These are phyloP conservation scores for Senna tora DNA, from an alignment of 306 rosid species.

Conservation along the genomic window DNA sequence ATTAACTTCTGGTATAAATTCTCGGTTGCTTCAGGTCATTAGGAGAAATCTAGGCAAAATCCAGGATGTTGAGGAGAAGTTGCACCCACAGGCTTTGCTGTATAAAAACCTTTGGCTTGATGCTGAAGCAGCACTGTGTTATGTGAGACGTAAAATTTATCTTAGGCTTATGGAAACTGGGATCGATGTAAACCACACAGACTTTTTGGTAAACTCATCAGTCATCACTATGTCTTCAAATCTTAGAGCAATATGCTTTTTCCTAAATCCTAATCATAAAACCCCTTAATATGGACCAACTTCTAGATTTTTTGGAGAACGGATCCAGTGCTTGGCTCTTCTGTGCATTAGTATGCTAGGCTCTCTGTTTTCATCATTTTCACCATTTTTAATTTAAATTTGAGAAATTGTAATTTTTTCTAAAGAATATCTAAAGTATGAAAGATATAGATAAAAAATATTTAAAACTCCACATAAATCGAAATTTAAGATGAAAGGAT, in stretches of 20 bases:
- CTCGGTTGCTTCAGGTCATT: slow-evolving; percentile 47
- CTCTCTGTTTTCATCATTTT: too few species aligned
- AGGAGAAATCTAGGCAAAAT: slow-evolving; percentile 45
- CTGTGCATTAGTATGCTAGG: too few species aligned
- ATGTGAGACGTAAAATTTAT: slow-evolving; percentile 49
- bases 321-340: too few species aligned
- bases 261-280: slow-evolving; percentile 5
- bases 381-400: too few species aligned
- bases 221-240: slow-evolving; percentile 28
- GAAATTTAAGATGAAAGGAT: too few species aligned
- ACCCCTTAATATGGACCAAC: slow-evolving; percentile 1
- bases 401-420: too few species aligned
- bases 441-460: too few species aligned
- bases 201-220: slow-evolving; percentile 44
- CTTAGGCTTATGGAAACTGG: slow-evolving; percentile 54
- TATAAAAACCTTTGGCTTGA: slow-evolving; percentile 66
- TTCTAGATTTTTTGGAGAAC: too few species aligned
- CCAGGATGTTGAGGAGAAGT: slow-evolving; percentile 44
- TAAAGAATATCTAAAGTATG: too few species aligned
- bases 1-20: slow-evolving; percentile 15
- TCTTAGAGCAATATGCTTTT: not conserved
- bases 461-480: too few species aligned
- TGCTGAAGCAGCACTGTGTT: slow-evolving; percentile 63
- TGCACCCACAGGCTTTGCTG: slow-evolving; percentile 51
- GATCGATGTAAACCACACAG: slow-evolving; percentile 40